These are phyloP conservation scores for Tilletia walkeri DNA, from an alignment of 1,284 basidiomycete genomes.

Conservation along the genomic window DNA sequence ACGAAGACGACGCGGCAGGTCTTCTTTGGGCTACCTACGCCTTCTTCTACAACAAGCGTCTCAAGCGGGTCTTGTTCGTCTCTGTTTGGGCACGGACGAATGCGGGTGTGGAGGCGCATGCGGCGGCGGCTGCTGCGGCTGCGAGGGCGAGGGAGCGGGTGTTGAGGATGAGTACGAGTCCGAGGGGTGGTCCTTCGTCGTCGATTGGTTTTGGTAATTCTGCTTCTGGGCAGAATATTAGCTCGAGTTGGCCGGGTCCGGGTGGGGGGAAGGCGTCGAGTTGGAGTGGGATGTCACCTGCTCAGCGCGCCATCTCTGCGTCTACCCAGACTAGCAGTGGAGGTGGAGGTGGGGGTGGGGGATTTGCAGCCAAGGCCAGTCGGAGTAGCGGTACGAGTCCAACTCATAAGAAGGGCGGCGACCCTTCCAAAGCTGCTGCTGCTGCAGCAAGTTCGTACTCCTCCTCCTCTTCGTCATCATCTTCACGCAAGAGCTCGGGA, in stretches of 20 bases:
- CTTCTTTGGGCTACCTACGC: constrained; percentile 94
- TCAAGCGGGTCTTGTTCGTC: constrained; percentile 86
- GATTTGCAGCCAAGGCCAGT: neutral
- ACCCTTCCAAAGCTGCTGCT: neutral
- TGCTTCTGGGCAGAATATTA: neutral
- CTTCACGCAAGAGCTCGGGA: neutral
- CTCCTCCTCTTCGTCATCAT: neutral
- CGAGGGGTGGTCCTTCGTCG: constrained; percentile 13
- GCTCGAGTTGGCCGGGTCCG: neutral
- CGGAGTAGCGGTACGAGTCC: neutral
- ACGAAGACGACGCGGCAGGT: constrained; percentile 64
- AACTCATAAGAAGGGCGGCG: no score
- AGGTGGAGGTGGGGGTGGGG: neutral
- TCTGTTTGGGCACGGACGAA: constrained; percentile 86
- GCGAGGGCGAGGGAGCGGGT: constrained; percentile 12
- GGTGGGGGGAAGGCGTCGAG: neutral
- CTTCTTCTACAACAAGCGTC: constrained; percentile 91
- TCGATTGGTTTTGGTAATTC: constrained; percentile 15
- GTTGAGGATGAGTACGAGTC: constrained; percentile 17
- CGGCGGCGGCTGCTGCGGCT: constrained; percentile 1
- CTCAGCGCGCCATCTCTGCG: constrained; percentile 1
- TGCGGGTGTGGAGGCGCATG: constrained; percentile 47
- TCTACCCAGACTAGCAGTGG: neutral
- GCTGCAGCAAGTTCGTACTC: neutral
- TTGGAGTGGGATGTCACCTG: neutral